Conservation (phyloP, 805 yeast species). For the Debaryomyces hansenii region DNA sequence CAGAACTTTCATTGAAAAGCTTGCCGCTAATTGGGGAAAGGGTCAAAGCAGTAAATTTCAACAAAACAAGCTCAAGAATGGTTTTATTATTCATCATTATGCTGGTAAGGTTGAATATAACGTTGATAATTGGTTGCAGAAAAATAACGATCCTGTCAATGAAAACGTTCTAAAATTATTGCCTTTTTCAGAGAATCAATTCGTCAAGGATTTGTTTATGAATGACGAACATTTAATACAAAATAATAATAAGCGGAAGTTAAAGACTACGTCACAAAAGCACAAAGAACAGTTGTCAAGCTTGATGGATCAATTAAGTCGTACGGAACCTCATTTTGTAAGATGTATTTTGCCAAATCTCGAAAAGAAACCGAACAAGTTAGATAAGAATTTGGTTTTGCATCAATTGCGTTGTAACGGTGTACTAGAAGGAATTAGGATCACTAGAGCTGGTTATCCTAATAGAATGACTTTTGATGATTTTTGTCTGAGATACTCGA, state of each 20-base stretch:
- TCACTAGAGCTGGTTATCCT: slow-evolving; percentile 96
- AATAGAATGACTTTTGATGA: slow-evolving; percentile 84
- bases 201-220: slow-evolving; percentile 57
- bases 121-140: slow-evolving; percentile 89
- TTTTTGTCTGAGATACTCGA: slow-evolving; percentile 71
- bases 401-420: slow-evolving; percentile 95
- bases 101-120: slow-evolving; percentile 97
- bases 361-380: slow-evolving; percentile 63
- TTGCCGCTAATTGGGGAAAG: slow-evolving; percentile 62
- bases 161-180: slow-evolving; percentile 68
- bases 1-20: slow-evolving; percentile 74
- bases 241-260: slow-evolving; percentile 36
- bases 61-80: slow-evolving; percentile 71
- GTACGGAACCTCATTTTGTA: slow-evolving; percentile 94
- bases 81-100: slow-evolving; percentile 85
- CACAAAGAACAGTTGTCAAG: slow-evolving; percentile 81
- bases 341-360: slow-evolving; percentile 93
- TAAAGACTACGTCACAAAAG: slow-evolving; percentile 75
- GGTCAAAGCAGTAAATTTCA: slow-evolving; percentile 52
- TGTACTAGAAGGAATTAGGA: slow-evolving; percentile 95
- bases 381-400: slow-evolving; percentile 75
- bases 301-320: slow-evolving; percentile 68
- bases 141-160: slow-evolving; percentile 90
- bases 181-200: slow-evolving; percentile 52
- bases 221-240: slow-evolving; percentile 27